phyloP scores from a whole-genome alignment of 768 basidiomycete genomes.

The Lyophyllum decastes region DNA sequence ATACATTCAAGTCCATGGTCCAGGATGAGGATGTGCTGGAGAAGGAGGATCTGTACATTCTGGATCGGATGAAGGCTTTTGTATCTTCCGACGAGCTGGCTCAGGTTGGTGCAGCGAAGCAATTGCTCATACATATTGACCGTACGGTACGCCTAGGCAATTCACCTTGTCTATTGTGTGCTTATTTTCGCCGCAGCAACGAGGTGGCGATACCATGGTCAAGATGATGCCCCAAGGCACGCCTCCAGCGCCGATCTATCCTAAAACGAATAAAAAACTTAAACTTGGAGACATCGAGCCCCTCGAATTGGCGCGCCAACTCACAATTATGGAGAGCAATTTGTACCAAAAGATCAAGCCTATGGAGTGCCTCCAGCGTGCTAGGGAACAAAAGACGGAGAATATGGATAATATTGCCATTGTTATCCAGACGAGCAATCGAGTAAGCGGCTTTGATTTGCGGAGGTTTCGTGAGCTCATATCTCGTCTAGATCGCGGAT shows the following conservation, averaged over 20 bases:
- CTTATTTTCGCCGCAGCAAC: constrained; percentile 30
- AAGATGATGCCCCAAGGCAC: constrained; percentile 58
- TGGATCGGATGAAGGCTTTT: constrained; percentile 84
- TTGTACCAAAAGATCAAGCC: constrained; percentile 88
- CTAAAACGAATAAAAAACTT: constrained; percentile 69
- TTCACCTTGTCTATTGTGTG: not conserved
- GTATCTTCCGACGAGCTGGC: constrained; percentile 64
- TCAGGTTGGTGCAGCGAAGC: constrained; percentile 71
- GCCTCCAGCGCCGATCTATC: constrained; percentile 76
- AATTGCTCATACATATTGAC: constrained; percentile 72
- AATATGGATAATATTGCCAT: constrained; percentile 81
- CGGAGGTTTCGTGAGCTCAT: not conserved
- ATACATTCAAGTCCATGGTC: constrained; percentile 89
- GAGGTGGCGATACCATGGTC: constrained; percentile 55
- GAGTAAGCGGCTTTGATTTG: constrained; percentile 44
- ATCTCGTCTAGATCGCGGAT: constrained; percentile 69
- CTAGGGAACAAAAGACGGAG: constrained; percentile 74
- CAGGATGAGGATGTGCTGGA: constrained; percentile 82
- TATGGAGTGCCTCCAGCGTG: constrained; percentile 86
- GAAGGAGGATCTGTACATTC: constrained; percentile 80
- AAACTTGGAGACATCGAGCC: constrained; percentile 87
- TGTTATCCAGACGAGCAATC: constrained; percentile 87
- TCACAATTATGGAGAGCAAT: constrained; percentile 88
- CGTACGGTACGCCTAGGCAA: constrained; percentile 62
- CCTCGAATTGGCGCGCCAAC: constrained; percentile 86